Conservation (phyloP, 2,329 filamentous ascomycete species). For the Colletotrichum acutatum region DNA sequence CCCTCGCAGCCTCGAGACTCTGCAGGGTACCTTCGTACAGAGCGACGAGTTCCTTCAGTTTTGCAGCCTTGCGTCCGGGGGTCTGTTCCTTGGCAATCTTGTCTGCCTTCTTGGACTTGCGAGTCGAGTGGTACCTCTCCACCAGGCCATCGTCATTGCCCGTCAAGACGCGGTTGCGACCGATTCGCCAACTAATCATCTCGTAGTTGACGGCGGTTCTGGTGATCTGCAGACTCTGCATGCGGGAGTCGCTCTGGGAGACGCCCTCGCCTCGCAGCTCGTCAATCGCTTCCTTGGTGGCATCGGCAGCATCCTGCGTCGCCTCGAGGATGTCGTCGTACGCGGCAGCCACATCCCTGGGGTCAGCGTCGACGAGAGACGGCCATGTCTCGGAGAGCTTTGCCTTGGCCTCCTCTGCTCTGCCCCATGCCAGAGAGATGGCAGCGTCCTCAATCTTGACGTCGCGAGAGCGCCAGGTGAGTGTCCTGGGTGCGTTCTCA, state of each 20-base stretch:
- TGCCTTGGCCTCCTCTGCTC: conserved; percentile 68
- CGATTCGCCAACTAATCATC: conserved; percentile 93
- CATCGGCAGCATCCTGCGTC: conserved; percentile 93
- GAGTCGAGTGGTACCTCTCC: conserved; percentile 57
- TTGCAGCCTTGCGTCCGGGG: conserved; percentile 79
- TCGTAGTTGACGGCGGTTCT: conserved; percentile 94
- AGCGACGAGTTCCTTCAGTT: conserved; percentile 86
- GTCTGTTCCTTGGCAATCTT: conserved; percentile 67
- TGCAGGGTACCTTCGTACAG: conserved; percentile 92
- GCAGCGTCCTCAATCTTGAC: conserved; percentile 93
- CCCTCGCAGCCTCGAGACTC: conserved; percentile 89
- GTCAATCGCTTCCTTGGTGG: conserved; percentile 92
- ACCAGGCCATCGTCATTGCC: conserved; percentile 83
- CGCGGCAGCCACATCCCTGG: conserved; percentile 79
- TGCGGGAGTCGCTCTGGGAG: conserved; percentile 82
- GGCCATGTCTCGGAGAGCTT: conserved; percentile 60
- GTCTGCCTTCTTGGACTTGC: conserved; percentile 63
- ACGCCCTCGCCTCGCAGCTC: conserved; percentile 87
- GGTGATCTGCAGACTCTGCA: conserved; percentile 94
- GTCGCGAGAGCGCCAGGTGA: conserved; percentile 86
- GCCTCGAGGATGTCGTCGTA: conserved; percentile 93
- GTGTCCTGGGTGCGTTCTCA: conserved; percentile 74
- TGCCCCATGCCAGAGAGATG: conserved; percentile 85
- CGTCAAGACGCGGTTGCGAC: conserved; percentile 88
- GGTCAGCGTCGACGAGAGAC: conserved; percentile 55